phyloP scores from a whole-genome alignment of 1,284 basidiomycete genomes.

The Ustilago crameri region DNA sequence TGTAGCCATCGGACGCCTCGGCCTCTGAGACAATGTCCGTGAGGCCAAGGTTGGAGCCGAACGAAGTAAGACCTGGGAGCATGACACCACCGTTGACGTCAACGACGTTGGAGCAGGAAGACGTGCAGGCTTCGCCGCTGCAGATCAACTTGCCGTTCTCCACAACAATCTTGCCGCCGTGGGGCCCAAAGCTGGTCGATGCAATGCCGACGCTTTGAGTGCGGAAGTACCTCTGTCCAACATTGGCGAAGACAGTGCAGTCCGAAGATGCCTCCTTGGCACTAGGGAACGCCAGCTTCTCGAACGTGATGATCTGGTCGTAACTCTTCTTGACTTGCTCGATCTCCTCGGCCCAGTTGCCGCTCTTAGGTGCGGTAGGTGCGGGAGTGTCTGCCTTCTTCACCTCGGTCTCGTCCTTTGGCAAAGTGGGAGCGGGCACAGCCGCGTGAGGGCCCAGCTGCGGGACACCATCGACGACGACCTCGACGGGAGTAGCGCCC shows the following conservation, averaged over 20 bases:
- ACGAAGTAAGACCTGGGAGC: slow-evolving; percentile 53
- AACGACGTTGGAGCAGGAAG: slow-evolving; percentile 11
- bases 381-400: slow-evolving; percentile 9
- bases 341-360: slow-evolving; percentile 50
- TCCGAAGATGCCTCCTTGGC: slow-evolving; percentile 12
- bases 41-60: slow-evolving; percentile 56
- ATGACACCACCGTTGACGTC: slow-evolving; percentile 42
- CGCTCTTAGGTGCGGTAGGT: slow-evolving; percentile 26
- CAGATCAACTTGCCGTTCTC: slow-evolving; percentile 45
- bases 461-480: slow-evolving; percentile 74
- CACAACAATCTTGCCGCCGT: slow-evolving; percentile 28
- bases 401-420: neutral
- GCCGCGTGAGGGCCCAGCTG: slow-evolving; percentile 64
- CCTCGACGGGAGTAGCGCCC: slow-evolving; percentile 72
- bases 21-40: slow-evolving; percentile 57
- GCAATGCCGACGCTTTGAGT: neutral
- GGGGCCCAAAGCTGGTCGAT: slow-evolving; percentile 3
- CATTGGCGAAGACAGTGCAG: slow-evolving; percentile 51
- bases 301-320: slow-evolving; percentile 41
- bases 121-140: slow-evolving; percentile 17
- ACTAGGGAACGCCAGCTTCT: slow-evolving; percentile 52
- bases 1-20: slow-evolving; percentile 47
- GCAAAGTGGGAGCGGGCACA: slow-evolving; percentile 21
- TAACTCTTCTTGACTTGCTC: slow-evolving; percentile 33
- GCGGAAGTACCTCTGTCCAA: slow-evolving; percentile 34